These are phyloP conservation scores for Alternaria conjuncta DNA, from an alignment of 2,329 filamentous ascomycete species.

Conservation along the genomic window DNA sequence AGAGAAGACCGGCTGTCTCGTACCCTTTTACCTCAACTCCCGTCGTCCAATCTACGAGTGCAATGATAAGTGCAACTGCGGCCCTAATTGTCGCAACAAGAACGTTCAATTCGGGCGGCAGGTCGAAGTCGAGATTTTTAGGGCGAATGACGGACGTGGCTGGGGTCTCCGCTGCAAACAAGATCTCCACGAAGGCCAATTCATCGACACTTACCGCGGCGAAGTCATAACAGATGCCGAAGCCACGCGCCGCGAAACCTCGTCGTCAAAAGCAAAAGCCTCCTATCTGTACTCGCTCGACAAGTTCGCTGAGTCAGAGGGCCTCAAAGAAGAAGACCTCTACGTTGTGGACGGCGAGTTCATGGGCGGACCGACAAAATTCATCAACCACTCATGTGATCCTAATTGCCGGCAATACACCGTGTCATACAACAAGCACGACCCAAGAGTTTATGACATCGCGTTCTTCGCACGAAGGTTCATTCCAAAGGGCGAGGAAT, in stretches of 20 bases:
- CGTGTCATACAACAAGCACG: constrained; percentile 76
- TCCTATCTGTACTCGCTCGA: constrained; percentile 83
- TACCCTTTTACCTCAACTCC: constrained; percentile 52
- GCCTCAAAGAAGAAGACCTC: constrained; percentile 51
- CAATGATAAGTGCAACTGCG: constrained; percentile 73
- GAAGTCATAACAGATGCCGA: constrained; percentile 60
- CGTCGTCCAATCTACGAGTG: constrained; percentile 76
- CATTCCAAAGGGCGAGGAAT: constrained; percentile 69
- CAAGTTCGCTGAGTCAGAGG: constrained; percentile 72
- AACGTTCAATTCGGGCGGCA: constrained; percentile 77
- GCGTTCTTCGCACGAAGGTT: constrained; percentile 75
- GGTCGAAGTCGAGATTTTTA: constrained; percentile 77
- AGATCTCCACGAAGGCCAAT: constrained; percentile 73
- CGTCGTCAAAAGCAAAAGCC: constrained; percentile 68
- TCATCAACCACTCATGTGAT: constrained; percentile 83
- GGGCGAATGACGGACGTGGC: constrained; percentile 69
- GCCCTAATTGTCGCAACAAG: constrained; percentile 70
- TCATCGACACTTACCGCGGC: constrained; percentile 80
- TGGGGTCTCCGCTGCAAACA: constrained; percentile 76
- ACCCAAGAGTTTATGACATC: constrained; percentile 76
- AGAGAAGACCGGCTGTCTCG: constrained; percentile 38
- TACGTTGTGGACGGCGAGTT: constrained; percentile 71
- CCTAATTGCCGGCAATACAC: constrained; percentile 82
- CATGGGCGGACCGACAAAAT: constrained; percentile 77
- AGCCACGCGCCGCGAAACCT: constrained; percentile 68